These are phyloP conservation scores for Exserohilum rostratum DNA, from an alignment of 2,329 filamentous ascomycete species.

Conservation along the genomic window DNA sequence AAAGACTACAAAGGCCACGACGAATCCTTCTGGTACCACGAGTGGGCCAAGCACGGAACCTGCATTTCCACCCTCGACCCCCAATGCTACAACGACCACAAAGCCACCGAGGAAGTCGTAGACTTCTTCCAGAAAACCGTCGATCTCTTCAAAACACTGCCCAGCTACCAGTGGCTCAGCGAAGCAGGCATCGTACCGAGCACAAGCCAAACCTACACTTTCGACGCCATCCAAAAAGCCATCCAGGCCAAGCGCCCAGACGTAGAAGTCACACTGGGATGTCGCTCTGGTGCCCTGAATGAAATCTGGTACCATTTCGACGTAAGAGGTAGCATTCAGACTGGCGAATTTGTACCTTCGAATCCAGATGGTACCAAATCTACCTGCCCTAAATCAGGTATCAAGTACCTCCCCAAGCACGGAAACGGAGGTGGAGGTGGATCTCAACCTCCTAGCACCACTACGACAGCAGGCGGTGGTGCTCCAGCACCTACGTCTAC, in stretches of 20 bases:
- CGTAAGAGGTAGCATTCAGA: slow-evolving; percentile 63
- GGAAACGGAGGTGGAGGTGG: slow-evolving; percentile 13
- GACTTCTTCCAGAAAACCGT: slow-evolving; percentile 73
- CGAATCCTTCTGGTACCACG: slow-evolving; percentile 71
- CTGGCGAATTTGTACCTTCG: slow-evolving; percentile 65
- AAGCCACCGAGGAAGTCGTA: slow-evolving; percentile 66
- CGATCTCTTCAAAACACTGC: slow-evolving; percentile 68
- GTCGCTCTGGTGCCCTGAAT: slow-evolving; percentile 56
- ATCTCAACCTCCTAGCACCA: slow-evolving; percentile 27
- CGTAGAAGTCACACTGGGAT: slow-evolving; percentile 66
- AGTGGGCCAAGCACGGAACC: slow-evolving; percentile 75
- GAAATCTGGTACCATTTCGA: slow-evolving; percentile 70
- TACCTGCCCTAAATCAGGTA: slow-evolving; percentile 66
- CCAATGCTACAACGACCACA: slow-evolving; percentile 65
- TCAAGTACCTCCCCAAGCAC: slow-evolving; percentile 69
- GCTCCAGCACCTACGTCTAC: slow-evolving; percentile 39
- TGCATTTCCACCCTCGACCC: slow-evolving; percentile 73
- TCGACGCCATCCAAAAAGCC: slow-evolving; percentile 63
- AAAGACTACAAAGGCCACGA: slow-evolving; percentile 70
- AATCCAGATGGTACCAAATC: slow-evolving; percentile 64
- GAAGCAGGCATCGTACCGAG: slow-evolving; percentile 66
- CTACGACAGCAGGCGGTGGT: slow-evolving; percentile 28
- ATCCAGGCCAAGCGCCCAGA: slow-evolving; percentile 60
- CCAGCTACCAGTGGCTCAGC: slow-evolving; percentile 67
- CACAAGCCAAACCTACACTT: slow-evolving; percentile 63